Base-by-base conservation (phyloP, 345 rosid genomes). In the Corchorus capsularis region DNA sequence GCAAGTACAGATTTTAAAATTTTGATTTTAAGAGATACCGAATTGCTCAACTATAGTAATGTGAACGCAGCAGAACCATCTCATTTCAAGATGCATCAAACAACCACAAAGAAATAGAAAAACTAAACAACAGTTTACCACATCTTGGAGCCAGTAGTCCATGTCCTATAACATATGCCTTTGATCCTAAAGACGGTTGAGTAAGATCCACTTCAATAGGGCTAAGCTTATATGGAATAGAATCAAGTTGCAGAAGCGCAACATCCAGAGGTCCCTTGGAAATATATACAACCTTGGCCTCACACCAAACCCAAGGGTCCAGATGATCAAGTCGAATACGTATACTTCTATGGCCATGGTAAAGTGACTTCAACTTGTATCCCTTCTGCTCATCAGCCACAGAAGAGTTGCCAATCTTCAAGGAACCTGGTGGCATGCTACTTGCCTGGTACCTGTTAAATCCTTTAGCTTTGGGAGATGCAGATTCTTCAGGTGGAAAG, bases 191-290 rank as follows among this genome's bases (percentile, higher is more conserved):
- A 75, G 85, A 63, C 49, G 98, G 94, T 74, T 82, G 84, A 19
- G 80, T 71, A 79, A 80, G 82, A 64, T 88, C 84, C 64, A 86
- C 83, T 71, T 59, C 56, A 73, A 92, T 85, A 52, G 94, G 89
- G 63, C 76, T 83, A 56, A 93, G 87, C 85, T 83, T 83, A 69
- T 83, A 85, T 0, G 98, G 88, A 75, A 82, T 87, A 83, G 74
- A 20, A 68, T 87, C 83, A 72, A 93, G 89, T 86, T 89, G 94
- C 77, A 93, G 80, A 37, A 96, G 81, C 50, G 99, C 96, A 82
- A 92, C 88, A 84, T 96, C 99, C 74, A 96, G 79, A 54, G 96
- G 89, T 32, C 93, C 93, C 86, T 88, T 90, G 77, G 90, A 88
- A 49, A 93, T 80, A 80, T 88, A 89, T 15, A 93, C 89, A 54